Evolutionary conservation across 2,329 filamentous ascomycete species (phyloP), one percentile per base, ranked within the genome.

Genomic region (Fusarium sp.): DNA sequence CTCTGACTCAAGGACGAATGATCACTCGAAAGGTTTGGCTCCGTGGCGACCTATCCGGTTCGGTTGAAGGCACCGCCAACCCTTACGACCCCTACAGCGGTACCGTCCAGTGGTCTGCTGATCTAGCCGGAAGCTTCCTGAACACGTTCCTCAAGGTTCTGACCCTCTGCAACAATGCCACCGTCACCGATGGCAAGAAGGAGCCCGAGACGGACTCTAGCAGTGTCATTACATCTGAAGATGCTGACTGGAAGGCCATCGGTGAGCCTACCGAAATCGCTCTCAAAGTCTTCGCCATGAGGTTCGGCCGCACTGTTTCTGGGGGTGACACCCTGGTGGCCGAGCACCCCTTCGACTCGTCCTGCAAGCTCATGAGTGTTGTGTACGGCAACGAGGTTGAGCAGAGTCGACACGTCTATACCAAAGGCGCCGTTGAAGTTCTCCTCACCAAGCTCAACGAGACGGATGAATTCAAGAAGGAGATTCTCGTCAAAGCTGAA

Each of bases 191-290:
- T 49, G 76, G 77, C 31, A 81, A 79, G 66, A 80, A 81, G 53
- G 79, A 81, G 50, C 70, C 74, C n/a, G 76, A 78, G 48, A 78
- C 76, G 19, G 81, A 83, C 62, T 79, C 79, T 9, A 80, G 79
- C 42, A 82, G 80, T 29, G 77, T 79, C 45, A 79, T 80, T 5
- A 82, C 79, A n/a, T 76, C 79, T 12, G 75, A 78, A 13, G 74
- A 76, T 26, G 72, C 75, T 4, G 72, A 78, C 2, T 90, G 87
- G 86, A 81, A 79, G 38, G 86, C 86, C 19, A 77, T 87, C 38
- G 88, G 88, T 44, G 87, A 90, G 65, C 87, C 88, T 4, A 92
- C 90, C 4, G 89, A 92, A 67, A 90, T 92, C 57, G 89, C 90
- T 10, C 84, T 92, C 13, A 88, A 90, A 63, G 88, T 91, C 9